Evolutionary conservation across 495 filamentous ascomycete species (phyloP).

Genomic region (Recurvomyces mirabilis): DNA sequence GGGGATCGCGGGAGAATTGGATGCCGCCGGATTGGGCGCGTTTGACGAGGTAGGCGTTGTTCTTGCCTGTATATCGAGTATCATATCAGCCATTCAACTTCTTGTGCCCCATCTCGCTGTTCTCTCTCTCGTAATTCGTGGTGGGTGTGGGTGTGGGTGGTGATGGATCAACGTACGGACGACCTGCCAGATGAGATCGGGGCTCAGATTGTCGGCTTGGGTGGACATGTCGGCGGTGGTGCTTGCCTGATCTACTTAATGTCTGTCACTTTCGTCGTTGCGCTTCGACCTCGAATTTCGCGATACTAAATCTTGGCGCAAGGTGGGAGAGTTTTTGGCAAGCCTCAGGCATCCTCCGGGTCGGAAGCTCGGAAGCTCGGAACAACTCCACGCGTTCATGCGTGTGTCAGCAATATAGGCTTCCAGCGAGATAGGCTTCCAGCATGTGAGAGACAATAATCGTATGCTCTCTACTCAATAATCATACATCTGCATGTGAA

Average conservation of each 20-base stretch:
- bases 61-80: slow-evolving; percentile 44
- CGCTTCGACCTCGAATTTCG: neutral
- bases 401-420: neutral
- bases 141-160: neutral
- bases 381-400: neutral
- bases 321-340: too few relatives aligned
- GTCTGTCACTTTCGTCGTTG: neutral
- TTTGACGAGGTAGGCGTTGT: slow-evolving; percentile 84
- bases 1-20: slow-evolving; percentile 84
- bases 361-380: too few relatives aligned
- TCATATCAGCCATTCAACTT: slow-evolving; percentile 33
- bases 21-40: slow-evolving; percentile 61
- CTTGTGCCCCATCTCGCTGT: slow-evolving; percentile 41
- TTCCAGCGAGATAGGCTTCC: too few relatives aligned
- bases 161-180: too few relatives aligned
- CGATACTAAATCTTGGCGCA: slow-evolving; percentile 1
- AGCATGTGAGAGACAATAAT: too few relatives aligned
- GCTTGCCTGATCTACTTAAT: neutral
- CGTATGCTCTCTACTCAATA: too few relatives aligned
- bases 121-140: neutral
- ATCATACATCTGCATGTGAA: too few relatives aligned
- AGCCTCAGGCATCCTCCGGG: neutral
- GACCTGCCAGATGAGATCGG: slow-evolving; percentile 85
- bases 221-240: slow-evolving; percentile 30
- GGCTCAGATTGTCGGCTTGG: slow-evolving; percentile 49